Percentiles rank a stretch among this genome's conserved stretches.
These are phyloP conservation scores for Mucor lusitanicus DNA, from an alignment of 371 early-diverging fungal species.

Conservation along the genomic window DNA sequence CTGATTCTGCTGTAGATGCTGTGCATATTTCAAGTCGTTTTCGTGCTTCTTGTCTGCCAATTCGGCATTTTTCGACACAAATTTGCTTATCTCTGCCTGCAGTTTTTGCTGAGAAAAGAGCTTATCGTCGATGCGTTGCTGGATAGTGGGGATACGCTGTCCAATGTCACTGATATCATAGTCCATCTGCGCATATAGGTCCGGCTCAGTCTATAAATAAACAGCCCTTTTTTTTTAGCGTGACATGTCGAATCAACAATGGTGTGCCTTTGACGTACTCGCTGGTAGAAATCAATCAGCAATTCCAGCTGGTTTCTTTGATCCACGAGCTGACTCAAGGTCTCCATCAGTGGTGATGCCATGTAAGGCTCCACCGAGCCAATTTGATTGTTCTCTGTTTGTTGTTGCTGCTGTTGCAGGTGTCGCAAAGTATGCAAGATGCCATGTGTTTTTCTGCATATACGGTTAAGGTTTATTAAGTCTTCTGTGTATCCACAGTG, in stretches of 20 bases:
- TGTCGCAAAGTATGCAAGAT: constrained; percentile 5
- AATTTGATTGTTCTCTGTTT: not conserved
- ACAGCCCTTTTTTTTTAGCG: not conserved
- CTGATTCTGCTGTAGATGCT: not conserved
- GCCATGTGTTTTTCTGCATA: constrained; percentile 13
- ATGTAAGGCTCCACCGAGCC: not conserved
- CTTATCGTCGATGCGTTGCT: not conserved
- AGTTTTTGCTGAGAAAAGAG: not conserved
- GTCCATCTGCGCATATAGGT: constrained; percentile 3
- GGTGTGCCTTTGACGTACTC: not conserved
- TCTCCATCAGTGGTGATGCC: not conserved
- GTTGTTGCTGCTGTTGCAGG: not conserved
- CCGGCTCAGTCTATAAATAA: constrained; percentile 2
- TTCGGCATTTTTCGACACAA: not conserved
- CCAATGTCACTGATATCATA: not conserved
- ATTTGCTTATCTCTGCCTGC: not conserved
- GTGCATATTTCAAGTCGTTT: not conserved
- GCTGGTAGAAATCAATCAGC: not conserved
- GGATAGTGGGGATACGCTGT: not conserved
- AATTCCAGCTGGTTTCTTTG: not conserved
- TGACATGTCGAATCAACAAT: not conserved
- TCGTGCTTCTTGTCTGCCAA: not conserved
- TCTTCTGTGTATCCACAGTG: not conserved
- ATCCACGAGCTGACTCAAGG: not conserved
- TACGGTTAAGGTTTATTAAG: not conserved